Evolutionary conservation across 768 basidiomycete genomes (phyloP).

Genomic region (Fomitopsis pulvina): DNA sequence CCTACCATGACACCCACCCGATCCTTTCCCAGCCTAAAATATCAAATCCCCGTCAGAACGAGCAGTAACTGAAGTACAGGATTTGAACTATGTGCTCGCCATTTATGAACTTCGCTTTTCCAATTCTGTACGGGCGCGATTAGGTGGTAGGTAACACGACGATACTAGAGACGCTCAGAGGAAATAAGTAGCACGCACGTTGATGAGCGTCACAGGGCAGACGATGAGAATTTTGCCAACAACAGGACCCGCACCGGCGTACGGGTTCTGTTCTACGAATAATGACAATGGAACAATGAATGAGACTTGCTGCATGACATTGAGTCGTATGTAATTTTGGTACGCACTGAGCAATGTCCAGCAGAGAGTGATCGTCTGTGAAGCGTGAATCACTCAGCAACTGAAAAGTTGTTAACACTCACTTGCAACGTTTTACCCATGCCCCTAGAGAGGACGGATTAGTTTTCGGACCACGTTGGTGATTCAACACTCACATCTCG

Average conservation of each 20-base stretch:
- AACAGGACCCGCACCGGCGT: slow-evolving; percentile 44
- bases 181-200: slow-evolving; percentile 38
- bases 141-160: too few species aligned
- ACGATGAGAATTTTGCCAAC: slow-evolving; percentile 86
- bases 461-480: neutral
- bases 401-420: slow-evolving; percentile 2
- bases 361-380: slow-evolving; percentile 81
- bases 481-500: slow-evolving; percentile 60
- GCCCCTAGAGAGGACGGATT: slow-evolving; percentile 51
- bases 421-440: slow-evolving; percentile 94
- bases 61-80: too few species aligned
- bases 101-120: slow-evolving; percentile 93
- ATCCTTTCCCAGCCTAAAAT: slow-evolving; percentile 48
- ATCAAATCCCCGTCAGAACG: neutral
- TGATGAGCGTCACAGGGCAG: slow-evolving; percentile 87
- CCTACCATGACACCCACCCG: slow-evolving; percentile 53
- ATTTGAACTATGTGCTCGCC: too few species aligned
- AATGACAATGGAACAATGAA: neutral
- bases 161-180: too few species aligned
- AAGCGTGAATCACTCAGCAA: neutral
- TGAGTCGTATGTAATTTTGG: too few species aligned
- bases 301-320: neutral
- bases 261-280: slow-evolving; percentile 77
- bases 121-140: slow-evolving; percentile 88
- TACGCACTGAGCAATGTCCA: slow-evolving; percentile 86